A percentile compares a stretch with the other conserved stretches of the same genome.
phyloP scores from a whole-genome alignment of 768 basidiomycete species.

The Amanita pseudoporphyria region DNA sequence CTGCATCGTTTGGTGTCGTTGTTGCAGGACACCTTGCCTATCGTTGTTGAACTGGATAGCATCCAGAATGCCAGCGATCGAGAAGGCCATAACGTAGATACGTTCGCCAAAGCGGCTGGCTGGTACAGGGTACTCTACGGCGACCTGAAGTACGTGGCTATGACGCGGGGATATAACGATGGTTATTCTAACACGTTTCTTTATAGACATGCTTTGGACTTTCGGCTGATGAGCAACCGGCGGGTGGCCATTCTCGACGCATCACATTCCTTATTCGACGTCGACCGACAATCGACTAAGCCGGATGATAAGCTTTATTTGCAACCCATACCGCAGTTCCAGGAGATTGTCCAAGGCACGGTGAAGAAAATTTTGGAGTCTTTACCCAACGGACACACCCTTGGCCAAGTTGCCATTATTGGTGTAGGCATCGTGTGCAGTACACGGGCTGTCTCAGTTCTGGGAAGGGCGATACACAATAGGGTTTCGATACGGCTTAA shows the following conservation, averaged over 20 bases:
- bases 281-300: conserved; percentile 8
- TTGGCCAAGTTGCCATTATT: conserved; percentile 41
- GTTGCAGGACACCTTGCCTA: conserved; percentile 68
- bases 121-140: conserved; percentile 76
- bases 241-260: conserved; percentile 69
- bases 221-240: conserved; percentile 60
- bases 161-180: not conserved
- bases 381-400: not conserved
- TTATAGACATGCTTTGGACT: conserved; percentile 66
- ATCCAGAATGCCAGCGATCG: conserved; percentile 29
- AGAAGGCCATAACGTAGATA: conserved; percentile 37
- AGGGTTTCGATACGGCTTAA: conserved; percentile 27
- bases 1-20: conserved; percentile 58
- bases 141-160: conserved; percentile 43
- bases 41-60: conserved; percentile 62
- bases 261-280: conserved; percentile 47
- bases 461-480: conserved; percentile 41
- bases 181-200: conserved; percentile 5
- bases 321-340: conserved; percentile 53
- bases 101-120: conserved; percentile 70
- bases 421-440: conserved; percentile 60
- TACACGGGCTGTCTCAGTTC: conserved; percentile 30
- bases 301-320: conserved; percentile 18
- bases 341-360: conserved; percentile 36
- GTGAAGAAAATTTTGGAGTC: conserved; percentile 27